phyloP scores from a whole-genome alignment of 106 monocot genomes.

The Gastrodia elata region DNA sequence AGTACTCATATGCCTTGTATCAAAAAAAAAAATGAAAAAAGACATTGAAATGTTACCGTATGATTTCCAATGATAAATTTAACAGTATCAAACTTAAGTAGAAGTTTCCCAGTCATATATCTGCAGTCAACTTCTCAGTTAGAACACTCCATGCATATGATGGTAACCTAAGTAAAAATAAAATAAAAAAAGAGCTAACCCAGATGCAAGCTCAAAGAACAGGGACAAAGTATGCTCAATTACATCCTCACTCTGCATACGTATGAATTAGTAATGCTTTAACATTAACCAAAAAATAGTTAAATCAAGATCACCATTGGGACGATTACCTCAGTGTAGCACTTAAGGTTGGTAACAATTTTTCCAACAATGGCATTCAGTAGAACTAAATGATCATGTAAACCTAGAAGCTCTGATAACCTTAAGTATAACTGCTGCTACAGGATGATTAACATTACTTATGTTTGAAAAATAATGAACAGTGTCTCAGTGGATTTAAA shows the following conservation, averaged over 20 bases:
- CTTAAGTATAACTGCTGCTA: conserved; percentile 92
- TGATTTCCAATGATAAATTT: conserved; percentile 88
- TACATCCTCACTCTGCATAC: conserved; percentile 78
- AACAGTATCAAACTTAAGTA: conserved; percentile 88
- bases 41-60: conserved; percentile 34
- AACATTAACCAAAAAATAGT: conserved; percentile 6
- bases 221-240: conserved; percentile 84
- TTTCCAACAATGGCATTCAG: conserved; percentile 94
- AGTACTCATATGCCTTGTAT: neutral
- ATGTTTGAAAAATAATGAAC: conserved; percentile 6
- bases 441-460: conserved; percentile 7
- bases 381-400: conserved; percentile 90
- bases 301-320: conserved; percentile 5
- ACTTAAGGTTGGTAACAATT: conserved; percentile 92
- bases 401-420: conserved; percentile 87
- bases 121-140: conserved; percentile 38
- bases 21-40: neutral
- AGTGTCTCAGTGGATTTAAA: neutral
- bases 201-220: conserved; percentile 90
- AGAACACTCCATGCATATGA: neutral
- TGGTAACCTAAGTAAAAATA: neutral
- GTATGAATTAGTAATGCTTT: conserved; percentile 11
- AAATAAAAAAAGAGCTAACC: conserved; percentile 30
- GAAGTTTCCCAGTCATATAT: conserved; percentile 98
- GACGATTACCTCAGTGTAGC: conserved; percentile 69